phyloP scores from a whole-genome alignment of 169 alveolate species.

The Plasmodium gallinaceum region DNA sequence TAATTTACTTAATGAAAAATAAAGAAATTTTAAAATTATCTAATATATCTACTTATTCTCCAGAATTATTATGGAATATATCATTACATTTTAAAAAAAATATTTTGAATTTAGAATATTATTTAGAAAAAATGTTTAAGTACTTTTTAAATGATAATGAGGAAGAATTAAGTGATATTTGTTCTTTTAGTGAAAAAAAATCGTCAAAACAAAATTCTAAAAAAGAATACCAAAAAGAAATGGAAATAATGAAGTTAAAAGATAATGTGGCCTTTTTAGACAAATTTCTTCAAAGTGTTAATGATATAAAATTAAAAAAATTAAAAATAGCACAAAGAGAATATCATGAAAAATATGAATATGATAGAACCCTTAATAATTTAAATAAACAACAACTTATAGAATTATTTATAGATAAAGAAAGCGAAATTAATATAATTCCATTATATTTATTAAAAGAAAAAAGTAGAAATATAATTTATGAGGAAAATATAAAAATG shows the following conservation, averaged over 20 bases:
- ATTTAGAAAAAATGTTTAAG: conserved; percentile 21
- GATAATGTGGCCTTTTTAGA: conserved; percentile 55
- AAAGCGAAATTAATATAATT: conserved; percentile 33
- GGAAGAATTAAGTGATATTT: background rate
- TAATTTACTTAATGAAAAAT: conserved; percentile 37
- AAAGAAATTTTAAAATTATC: conserved; percentile 27
- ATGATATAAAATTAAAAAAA: conserved; percentile 41
- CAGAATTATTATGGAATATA: conserved; percentile 52
- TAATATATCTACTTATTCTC: conserved; percentile 47
- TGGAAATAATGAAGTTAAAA: conserved; percentile 53
- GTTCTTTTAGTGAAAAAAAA: background rate
- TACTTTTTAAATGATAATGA: background rate
- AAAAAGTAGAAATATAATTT: conserved; percentile 46
- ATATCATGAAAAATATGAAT: conserved; percentile 38
- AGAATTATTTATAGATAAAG: conserved; percentile 50
- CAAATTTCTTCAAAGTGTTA: conserved; percentile 59
- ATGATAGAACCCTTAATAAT: conserved; percentile 35
- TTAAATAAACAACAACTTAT: conserved; percentile 46
- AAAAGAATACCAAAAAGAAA: conserved; percentile 22
- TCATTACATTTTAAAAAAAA: conserved; percentile 47
- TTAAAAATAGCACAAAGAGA: conserved; percentile 27
- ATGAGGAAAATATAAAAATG: conserved; percentile 68
- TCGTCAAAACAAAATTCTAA: background rate
- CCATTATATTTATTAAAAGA: conserved; percentile 66
- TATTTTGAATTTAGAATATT: conserved; percentile 15